Evolutionary conservation across 352 stramenopile genomes (phyloP).

Genomic region (Globisporangium polare): DNA sequence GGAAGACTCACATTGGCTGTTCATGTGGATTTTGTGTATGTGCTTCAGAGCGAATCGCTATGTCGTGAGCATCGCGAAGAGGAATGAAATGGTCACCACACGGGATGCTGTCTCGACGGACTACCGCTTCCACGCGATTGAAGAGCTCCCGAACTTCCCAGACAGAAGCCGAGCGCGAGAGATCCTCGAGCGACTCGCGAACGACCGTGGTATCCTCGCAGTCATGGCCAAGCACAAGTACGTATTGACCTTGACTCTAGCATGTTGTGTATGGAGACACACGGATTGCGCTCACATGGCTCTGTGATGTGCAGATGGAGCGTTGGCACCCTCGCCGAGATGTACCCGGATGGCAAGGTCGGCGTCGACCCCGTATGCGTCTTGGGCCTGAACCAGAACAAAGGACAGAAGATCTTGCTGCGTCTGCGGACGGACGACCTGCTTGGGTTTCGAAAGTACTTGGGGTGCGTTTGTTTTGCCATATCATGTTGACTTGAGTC

Average conservation of each 20-base stretch:
- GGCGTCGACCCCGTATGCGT: slow-evolving; percentile 84
- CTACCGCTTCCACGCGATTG: slow-evolving; percentile 73
- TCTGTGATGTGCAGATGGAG: slow-evolving; percentile 52
- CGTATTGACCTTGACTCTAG: slow-evolving; percentile 2
- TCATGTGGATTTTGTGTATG: not conserved
- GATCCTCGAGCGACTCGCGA: slow-evolving; percentile 83
- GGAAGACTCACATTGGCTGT: slow-evolving; percentile 2
- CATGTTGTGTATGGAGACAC: too few relatives aligned
- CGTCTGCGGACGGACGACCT: slow-evolving; percentile 94
- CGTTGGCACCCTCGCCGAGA: slow-evolving; percentile 82
- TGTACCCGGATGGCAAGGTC: slow-evolving; percentile 90
- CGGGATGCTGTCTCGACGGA: slow-evolving; percentile 34
- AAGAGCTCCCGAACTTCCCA: slow-evolving; percentile 53
- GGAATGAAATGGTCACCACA: slow-evolving; percentile 37
- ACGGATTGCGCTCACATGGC: not conserved
- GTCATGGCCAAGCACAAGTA: slow-evolving; percentile 90
- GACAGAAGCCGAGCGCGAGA: slow-evolving; percentile 51
- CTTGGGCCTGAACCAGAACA: slow-evolving; percentile 94
- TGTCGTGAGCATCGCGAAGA: slow-evolving; percentile 53
- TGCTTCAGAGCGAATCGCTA: slow-evolving; percentile 37
- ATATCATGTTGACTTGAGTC: not conserved
- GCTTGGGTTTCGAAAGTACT: slow-evolving; percentile 88
- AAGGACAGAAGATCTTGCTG: slow-evolving; percentile 92
- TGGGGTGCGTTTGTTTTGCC: slow-evolving; percentile 37
- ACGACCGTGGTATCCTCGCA: slow-evolving; percentile 82